phyloP scores from a whole-genome alignment of 1,139 yeast genomes.

The Candida neerlandica region DNA sequence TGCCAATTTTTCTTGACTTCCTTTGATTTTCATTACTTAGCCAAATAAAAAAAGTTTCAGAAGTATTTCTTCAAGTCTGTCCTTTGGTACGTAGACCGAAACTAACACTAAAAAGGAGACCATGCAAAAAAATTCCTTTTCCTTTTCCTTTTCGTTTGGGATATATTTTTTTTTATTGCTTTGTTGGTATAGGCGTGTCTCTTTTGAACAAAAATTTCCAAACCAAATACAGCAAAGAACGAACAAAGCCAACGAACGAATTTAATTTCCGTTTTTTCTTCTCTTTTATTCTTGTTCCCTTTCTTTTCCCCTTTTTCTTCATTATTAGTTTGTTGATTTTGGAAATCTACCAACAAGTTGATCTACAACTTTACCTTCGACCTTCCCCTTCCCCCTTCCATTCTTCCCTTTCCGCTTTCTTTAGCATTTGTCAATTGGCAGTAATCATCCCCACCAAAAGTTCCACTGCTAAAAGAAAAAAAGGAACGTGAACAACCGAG shows the following conservation, averaged over 20 bases:
- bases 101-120: too few species aligned
- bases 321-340: neutral
- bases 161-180: neutral
- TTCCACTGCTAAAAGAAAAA: neutral
- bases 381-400: neutral
- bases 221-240: neutral
- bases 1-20: neutral
- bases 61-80: neutral
- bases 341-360: neutral
- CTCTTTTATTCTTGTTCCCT: neutral
- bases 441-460: neutral
- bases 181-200: neutral
- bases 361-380: neutral
- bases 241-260: neutral
- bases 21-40: neutral
- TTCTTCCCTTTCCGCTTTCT: neutral
- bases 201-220: constrained; percentile 1
- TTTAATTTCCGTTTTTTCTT: neutral
- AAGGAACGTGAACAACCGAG: constrained; percentile 2
- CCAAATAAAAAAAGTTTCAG: neutral
- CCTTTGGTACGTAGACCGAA: too few species aligned
- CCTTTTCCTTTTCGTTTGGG: neutral
- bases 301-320: neutral
- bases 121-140: too few species aligned
- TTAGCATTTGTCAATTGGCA: neutral